These are phyloP conservation scores for Fusarium sp. DNA, from an alignment of 2,329 filamentous ascomycete species.

Conservation along the genomic window DNA sequence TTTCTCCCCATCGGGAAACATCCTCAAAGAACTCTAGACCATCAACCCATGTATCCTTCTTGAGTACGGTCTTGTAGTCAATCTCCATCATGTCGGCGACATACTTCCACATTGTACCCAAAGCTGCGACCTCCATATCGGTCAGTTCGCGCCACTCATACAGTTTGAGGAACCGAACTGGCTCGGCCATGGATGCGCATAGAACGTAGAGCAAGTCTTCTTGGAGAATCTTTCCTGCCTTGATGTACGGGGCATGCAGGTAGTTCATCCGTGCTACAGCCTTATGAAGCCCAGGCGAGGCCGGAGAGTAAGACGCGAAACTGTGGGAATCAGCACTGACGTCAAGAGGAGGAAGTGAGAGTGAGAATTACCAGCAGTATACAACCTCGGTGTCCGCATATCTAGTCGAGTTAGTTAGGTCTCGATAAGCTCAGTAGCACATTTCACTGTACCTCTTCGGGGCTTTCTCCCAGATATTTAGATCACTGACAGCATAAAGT, in stretches of 20 bases:
- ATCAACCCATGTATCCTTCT: constrained; percentile 54
- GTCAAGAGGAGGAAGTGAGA: not conserved
- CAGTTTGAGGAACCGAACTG: constrained; percentile 65
- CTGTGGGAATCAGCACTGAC: constrained; percentile 28
- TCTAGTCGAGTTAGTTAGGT: constrained; percentile 37
- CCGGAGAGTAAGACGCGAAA: constrained; percentile 45
- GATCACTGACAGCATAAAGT: constrained; percentile 48
- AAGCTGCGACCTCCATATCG: constrained; percentile 71
- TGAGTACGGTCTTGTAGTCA: constrained; percentile 53
- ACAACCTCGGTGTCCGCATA: constrained; percentile 54
- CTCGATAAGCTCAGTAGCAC: not conserved
- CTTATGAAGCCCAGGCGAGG: constrained; percentile 45
- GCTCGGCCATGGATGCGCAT: constrained; percentile 70
- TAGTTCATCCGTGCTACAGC: constrained; percentile 53
- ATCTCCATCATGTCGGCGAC: constrained; percentile 76
- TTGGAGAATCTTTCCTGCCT: constrained; percentile 49
- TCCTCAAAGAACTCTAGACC: constrained; percentile 62
- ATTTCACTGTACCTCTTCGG: constrained; percentile 48
- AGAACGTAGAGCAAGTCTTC: constrained; percentile 53
- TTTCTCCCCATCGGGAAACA: constrained; percentile 56
- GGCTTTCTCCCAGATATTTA: constrained; percentile 45
- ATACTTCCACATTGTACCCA: constrained; percentile 74
- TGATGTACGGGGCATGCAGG: constrained; percentile 50
- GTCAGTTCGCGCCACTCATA: constrained; percentile 76
- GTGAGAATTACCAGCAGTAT: constrained; percentile 46